phyloP scores from a whole-genome alignment of 176 grass and related monocot species.

The Sorghum bicolor region Sorghum_bicolor_NCBIv3 NC_012874.2:4331001-4331500 shows the following conservation, averaged over 20 bases:
- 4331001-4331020: background rate
- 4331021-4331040: background rate
- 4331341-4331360: slow-evolving; percentile 2
- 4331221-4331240: background rate
- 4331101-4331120: background rate
- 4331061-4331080: background rate
- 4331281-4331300: background rate
- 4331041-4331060: background rate
- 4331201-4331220: background rate
- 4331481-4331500: background rate
- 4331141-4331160: background rate
- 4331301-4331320: background rate
- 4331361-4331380: background rate
- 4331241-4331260: slow-evolving; percentile 8
- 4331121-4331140: background rate
- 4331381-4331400: slow-evolving; percentile 52
- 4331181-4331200: background rate
- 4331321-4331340: background rate
- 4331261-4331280: slow-evolving; percentile 4
- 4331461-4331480: background rate
- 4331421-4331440: slow-evolving; percentile 14
- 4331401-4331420: slow-evolving; percentile 48
- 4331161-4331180: background rate
- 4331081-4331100: background rate
- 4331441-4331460: background rate